Base-by-base conservation (phyloP, 2,329 filamentous ascomycete genomes). In the Biscogniauxia marginata region DNA sequence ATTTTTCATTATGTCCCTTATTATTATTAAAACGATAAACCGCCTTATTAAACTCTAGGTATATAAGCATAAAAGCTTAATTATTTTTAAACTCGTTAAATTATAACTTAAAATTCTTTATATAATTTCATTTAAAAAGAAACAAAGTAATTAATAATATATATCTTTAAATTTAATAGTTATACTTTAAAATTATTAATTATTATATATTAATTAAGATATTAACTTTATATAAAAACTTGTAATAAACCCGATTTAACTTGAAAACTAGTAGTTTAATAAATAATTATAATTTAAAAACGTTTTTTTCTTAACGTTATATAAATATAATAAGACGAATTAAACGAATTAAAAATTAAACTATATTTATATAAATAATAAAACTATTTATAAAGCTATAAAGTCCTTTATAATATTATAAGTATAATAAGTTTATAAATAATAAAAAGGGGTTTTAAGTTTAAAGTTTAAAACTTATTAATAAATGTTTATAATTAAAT, bases 151-250 rank as follows among this genome's bases (percentile, higher is more conserved):
- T 11, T 25, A 50, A 34, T 13, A 8, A 8, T 25, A 20, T 9
- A 34, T 24, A 19, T 7, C 23, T 48, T 20, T 8, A 9, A 13
- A 48, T 50, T 50, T 50, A 25, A 25, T 30, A 24, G 21, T 19
- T 25, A 9, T 25, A n/a, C n/a, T n/a, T n/a, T n/a, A n/a, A 50
- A 50, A 50, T 24, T 25, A n/a, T 24, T 25, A 25, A 8, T 20
- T 25, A 24, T 50, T 25, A 25, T 25, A 7, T 50, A 18, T 34
- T 30, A 25, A 50, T 25, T 50, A 50, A 50, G 8, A 25, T 18
- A 6, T 50, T 25, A 30, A n/a, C 30, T 50, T 50, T 50, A 50
- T 50, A 25, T 50, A 25, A 50, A n/a, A n/a, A n/a, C n/a, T n/a
- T n/a, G n/a, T n/a, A n/a, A n/a, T n/a, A n/a, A n/a, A n/a, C n/a